Evolutionary conservation across 352 stramenopile species (phyloP).

Genomic region (Phytophthora fragariae): DNA sequence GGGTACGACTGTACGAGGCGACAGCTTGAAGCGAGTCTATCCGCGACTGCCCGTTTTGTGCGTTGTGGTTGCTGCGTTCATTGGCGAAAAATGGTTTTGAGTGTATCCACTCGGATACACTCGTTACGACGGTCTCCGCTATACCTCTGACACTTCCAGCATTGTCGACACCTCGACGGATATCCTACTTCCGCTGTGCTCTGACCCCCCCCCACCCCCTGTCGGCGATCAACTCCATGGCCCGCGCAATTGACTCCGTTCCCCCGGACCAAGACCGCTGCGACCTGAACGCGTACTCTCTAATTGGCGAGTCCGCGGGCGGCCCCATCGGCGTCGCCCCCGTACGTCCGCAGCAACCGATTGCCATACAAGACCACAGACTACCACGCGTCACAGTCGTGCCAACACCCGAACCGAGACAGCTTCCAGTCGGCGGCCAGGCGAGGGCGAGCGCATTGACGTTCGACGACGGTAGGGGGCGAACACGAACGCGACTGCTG

Average conservation of each 20-base stretch:
- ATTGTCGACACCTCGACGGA: conserved; percentile 35
- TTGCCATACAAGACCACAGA: conserved; percentile 4
- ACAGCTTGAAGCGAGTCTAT: conserved; percentile 17
- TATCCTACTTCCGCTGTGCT: not conserved
- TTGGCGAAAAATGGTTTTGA: conserved; percentile 14
- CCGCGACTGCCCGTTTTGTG: conserved; percentile 16
- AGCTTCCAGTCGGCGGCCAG: not conserved
- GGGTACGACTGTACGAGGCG: not conserved
- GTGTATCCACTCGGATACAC: conserved; percentile 24
- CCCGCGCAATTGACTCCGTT: not conserved
- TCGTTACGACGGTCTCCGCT: conserved; percentile 12
- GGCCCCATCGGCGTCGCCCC: conserved; percentile 8
- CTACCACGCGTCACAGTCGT: conserved; percentile 16
- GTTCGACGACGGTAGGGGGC: not conserved
- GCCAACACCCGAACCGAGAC: conserved; percentile 16
- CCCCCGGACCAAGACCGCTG: conserved; percentile 6
- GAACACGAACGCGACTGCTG: not conserved
- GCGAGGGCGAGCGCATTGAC: not conserved
- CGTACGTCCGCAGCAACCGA: conserved; percentile 5
- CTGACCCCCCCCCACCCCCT: too few species aligned
- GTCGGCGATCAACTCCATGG: not conserved
- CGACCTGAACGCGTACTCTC: conserved; percentile 23
- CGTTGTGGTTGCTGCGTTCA: conserved; percentile 1
- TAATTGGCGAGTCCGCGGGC: conserved; percentile 13
- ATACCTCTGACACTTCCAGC: conserved; percentile 5